Percentiles rank a stretch among this genome's conserved stretches.
phyloP scores from a whole-genome alignment of 2,329 filamentous ascomycete genomes.

The Fusarium sp. region DNA sequence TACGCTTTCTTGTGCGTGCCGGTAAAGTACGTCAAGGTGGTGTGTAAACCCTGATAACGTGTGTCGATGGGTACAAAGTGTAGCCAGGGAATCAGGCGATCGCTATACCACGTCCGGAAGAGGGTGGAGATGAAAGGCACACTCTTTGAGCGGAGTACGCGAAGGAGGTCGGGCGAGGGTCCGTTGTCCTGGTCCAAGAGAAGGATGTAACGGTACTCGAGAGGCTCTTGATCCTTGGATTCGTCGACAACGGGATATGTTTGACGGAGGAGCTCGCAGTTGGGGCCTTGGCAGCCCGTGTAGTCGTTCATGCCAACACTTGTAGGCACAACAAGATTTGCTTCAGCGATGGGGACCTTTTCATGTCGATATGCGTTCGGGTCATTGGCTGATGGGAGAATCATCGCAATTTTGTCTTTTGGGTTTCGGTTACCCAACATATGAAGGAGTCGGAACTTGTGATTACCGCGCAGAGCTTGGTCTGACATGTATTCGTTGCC shows the following conservation, averaged over 20 bases:
- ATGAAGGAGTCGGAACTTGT: conserved; percentile 77
- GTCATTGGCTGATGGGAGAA: conserved; percentile 60
- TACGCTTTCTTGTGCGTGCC: conserved; percentile 61
- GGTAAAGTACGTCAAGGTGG: conserved; percentile 78
- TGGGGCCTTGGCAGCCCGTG: conserved; percentile 64
- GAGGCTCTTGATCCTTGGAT: conserved; percentile 59
- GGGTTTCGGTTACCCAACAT: conserved; percentile 69
- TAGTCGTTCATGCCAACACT: conserved; percentile 70
- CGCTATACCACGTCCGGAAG: conserved; percentile 84
- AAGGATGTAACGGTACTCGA: conserved; percentile 76
- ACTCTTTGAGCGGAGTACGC: conserved; percentile 72
- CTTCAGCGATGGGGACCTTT: conserved; percentile 61
- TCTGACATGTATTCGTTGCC: conserved; percentile 63
- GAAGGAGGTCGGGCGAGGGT: conserved; percentile 68
- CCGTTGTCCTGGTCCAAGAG: conserved; percentile 78
- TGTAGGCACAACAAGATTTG: conserved; percentile 64
- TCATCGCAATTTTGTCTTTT: conserved; percentile 61
- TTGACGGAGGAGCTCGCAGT: conserved; percentile 47
- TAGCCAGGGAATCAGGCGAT: conserved; percentile 78
- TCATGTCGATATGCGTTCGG: conserved; percentile 64
- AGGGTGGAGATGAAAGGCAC: conserved; percentile 78
- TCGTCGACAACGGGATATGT: conserved; percentile 54
- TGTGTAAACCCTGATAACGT: conserved; percentile 78
- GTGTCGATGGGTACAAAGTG: conserved; percentile 84
- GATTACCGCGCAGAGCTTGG: conserved; percentile 73